Conservation (phyloP, 768 basidiomycete genomes). For the Suillus lakei region DNA sequence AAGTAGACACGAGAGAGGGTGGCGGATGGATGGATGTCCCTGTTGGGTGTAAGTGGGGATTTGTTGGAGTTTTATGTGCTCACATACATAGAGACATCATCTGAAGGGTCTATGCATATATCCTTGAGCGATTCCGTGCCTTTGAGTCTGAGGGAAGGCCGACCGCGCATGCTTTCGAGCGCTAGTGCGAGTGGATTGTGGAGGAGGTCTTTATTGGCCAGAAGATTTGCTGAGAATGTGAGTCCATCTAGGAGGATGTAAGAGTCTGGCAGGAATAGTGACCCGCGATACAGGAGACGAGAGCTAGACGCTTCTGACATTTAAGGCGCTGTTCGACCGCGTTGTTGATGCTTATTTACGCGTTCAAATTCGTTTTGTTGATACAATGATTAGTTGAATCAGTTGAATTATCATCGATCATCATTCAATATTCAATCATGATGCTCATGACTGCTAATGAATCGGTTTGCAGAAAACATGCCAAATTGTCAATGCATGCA, state of each 20-base stretch:
- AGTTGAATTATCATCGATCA: no score
- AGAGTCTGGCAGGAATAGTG: constrained; percentile 75
- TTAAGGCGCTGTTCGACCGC: not conserved
- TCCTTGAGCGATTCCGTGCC: constrained; percentile 57
- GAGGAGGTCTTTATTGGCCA: constrained; percentile 47
- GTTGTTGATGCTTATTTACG: constrained; percentile 5
- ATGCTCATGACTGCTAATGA: no score
- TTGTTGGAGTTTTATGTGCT: constrained; percentile 37
- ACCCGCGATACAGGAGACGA: constrained; percentile 18
- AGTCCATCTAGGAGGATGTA: constrained; percentile 73
- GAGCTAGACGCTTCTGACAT: constrained; percentile 4
- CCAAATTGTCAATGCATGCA: not conserved
- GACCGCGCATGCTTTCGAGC: constrained; percentile 67
- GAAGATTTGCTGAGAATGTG: constrained; percentile 62
- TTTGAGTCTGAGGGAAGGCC: constrained; percentile 63
- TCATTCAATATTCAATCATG: no score
- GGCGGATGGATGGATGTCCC: constrained; percentile 66
- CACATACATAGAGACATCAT: constrained; percentile 53
- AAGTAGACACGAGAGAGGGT: not conserved
- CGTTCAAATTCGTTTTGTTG: not conserved
- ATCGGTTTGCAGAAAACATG: not conserved
- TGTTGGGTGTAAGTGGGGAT: constrained; percentile 26
- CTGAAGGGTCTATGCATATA: constrained; percentile 63
- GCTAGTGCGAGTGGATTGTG: constrained; percentile 13
- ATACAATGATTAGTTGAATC: no score